Percentiles rank a stretch among this genome's conserved stretches.
Conservation (phyloP, 345 rosid species). For the Physaria fendleri region DNA sequence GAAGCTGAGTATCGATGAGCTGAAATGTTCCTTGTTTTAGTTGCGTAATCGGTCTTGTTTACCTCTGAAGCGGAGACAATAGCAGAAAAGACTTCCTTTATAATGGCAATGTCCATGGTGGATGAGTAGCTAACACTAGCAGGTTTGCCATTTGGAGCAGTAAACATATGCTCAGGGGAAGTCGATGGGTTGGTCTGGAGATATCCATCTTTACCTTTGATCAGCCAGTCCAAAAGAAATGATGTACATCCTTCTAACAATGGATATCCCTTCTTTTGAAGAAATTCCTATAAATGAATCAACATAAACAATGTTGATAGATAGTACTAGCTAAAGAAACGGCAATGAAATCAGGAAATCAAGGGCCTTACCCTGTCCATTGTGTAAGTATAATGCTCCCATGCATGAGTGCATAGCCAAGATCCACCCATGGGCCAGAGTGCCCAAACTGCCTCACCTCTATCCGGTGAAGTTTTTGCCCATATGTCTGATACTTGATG, state of each 20-base stretch:
- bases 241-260: conserved; percentile 74
- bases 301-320: background rate
- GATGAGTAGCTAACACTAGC: conserved; percentile 94
- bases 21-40: background rate
- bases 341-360: background rate
- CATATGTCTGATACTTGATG: conserved; percentile 89
- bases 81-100: conserved; percentile 65
- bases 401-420: conserved; percentile 91
- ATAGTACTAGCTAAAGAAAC: background rate
- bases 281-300: conserved; percentile 55
- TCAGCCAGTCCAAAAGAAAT: conserved; percentile 87
- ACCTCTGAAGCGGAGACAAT: conserved; percentile 84
- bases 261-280: conserved; percentile 65
- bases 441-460: conserved; percentile 69
- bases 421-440: conserved; percentile 99
- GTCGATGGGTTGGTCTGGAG: conserved; percentile 94
- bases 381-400: conserved; percentile 89
- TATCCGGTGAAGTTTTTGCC: conserved; percentile 85
- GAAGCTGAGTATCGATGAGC: conserved; percentile 1
- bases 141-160: conserved; percentile 65
- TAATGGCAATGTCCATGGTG: conserved; percentile 90
- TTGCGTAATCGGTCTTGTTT: conserved; percentile 21
- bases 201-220: conserved; percentile 67
- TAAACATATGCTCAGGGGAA: conserved; percentile 86
- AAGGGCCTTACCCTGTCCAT: conserved; percentile 60